Conservation (phyloP, 352 stramenopile species). For the Phytopythium boreale region DNA sequence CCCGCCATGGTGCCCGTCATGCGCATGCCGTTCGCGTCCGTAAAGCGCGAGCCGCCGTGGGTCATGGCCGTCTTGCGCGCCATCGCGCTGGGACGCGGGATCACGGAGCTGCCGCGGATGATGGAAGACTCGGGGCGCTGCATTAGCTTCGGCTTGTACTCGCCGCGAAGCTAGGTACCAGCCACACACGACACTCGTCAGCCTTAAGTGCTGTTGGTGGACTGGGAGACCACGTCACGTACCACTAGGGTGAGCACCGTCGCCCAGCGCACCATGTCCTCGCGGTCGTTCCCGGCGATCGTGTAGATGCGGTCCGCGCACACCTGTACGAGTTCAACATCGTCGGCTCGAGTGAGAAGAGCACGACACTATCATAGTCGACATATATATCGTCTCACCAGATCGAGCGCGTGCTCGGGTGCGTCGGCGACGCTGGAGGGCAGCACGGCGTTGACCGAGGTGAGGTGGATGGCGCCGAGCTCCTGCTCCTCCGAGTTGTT, state of each 20-base stretch:
- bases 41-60: conserved; percentile 59
- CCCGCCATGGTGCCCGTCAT: conserved; percentile 60
- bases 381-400: conserved; percentile 29
- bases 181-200: neutral
- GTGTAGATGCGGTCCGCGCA: conserved; percentile 89
- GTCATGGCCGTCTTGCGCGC: conserved; percentile 70
- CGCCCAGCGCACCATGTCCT: conserved; percentile 89
- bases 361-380: neutral
- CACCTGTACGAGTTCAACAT: conserved; percentile 31
- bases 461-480: conserved; percentile 84
- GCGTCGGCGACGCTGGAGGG: conserved; percentile 87
- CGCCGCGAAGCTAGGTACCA: conserved; percentile 51
- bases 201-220: neutral
- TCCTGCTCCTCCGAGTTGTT: conserved; percentile 85
- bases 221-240: conserved; percentile 5
- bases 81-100: conserved; percentile 64
- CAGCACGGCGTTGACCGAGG: conserved; percentile 83
- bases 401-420: conserved; percentile 78
- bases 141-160: conserved; percentile 91
- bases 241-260: conserved; percentile 85
- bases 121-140: conserved; percentile 79
- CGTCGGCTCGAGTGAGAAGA: conserved; percentile 6
- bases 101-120: conserved; percentile 83
- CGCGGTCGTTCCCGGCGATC: conserved; percentile 76
- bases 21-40: conserved; percentile 74